Base-by-base conservation (phyloP, 305 asterid species). In the Caryopteris hybrid region DNA sequence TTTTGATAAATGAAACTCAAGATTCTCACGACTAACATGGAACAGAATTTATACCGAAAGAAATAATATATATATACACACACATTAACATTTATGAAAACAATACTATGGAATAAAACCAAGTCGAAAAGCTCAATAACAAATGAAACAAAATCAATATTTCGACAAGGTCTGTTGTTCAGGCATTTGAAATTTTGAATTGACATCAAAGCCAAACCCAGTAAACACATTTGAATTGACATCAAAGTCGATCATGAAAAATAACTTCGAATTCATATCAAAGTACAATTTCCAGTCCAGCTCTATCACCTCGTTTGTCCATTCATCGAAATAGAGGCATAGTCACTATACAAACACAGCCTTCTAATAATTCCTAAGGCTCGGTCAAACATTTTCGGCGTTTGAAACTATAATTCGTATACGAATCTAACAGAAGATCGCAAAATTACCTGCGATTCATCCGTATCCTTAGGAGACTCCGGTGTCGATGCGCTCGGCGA, bases 361-460 rank as follows among this genome's bases (percentile, higher is more conserved):
- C 46, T 33, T 53, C 33, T 33, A 34, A 55, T 14, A 39, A 29
- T 23, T 59, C 46, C 52, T 41, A 65, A 42, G 39, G 64, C 68
- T 59, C 68, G 55, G 56, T 73, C 72, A 70, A 70, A 74, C 64
- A 66, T 27, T 74, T 60, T 65, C 79, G 27, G 52, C 66, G 63
- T 70, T 57, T 65, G 54, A 34, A 56, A 52, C 42, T 43, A 18
- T 5, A 57, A 59, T 18, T n/a, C 66, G 56, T 66, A 60, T 27
- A 46, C 53, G 47, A 75, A 72, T 75, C 80, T 8, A 69, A 76
- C 11, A 53, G 4, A 69, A 53, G 47, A 64, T 41, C 47, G 58
- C 4, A 46, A 42, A 47, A 8, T 77, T 64, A 91, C 96, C 97
- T 82, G 80, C 27, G 80, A 70, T 73, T 75, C 86, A 69, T 75